Conservation (phyloP, 306 rosid genomes). For the Adenanthera pavonina region DNA sequence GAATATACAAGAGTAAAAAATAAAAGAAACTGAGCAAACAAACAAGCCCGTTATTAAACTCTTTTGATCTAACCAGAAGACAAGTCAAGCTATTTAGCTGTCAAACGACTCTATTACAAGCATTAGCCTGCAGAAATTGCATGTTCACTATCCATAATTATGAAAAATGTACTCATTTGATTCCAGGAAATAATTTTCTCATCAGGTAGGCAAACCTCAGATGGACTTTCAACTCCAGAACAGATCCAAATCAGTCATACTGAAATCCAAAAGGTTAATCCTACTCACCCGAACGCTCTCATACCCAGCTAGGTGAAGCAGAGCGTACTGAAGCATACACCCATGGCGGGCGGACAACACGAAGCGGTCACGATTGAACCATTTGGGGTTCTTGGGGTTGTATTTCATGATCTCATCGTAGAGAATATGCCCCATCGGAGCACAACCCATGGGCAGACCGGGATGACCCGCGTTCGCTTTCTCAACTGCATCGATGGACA, state of each 20-base stretch:
- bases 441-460: conserved; percentile 98
- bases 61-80: neutral
- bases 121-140: neutral
- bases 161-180: neutral
- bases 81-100: neutral
- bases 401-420: conserved; percentile 89
- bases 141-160: neutral
- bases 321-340: conserved; percentile 93
- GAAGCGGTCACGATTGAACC: conserved; percentile 99
- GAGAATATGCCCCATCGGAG: conserved; percentile 90
- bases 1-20: neutral
- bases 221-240: conserved; percentile 18
- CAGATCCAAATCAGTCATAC: conserved; percentile 16
- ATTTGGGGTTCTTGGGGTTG: conserved; percentile 87
- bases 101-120: neutral
- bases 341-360: conserved; percentile 96
- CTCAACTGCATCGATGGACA: conserved; percentile 86
- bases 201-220: conserved; percentile 1
- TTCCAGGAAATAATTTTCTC: neutral
- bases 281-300: conserved; percentile 75
- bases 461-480: conserved; percentile 98
- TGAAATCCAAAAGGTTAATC: neutral
- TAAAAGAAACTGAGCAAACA: neutral
- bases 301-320: conserved; percentile 94
- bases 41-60: neutral